Evolutionary conservation across 257 asterid genomes (phyloP).

Genomic region (Solanum neorickii): DNA sequence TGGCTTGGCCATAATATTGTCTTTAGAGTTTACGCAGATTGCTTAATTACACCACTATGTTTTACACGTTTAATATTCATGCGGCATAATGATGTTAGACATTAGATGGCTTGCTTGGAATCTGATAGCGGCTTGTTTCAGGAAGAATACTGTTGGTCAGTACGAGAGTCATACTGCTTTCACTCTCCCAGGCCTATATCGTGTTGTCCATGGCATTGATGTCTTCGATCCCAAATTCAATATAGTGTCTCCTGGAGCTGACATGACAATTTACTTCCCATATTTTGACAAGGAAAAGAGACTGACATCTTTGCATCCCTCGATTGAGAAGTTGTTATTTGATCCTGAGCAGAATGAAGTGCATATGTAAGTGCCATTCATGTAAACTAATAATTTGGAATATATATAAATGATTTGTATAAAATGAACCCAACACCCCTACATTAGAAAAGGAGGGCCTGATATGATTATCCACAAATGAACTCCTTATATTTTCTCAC

Average conservation of each 20-base stretch:
- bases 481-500: not conserved
- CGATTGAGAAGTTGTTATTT: constrained; percentile 58
- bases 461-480: not conserved
- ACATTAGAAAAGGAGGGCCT: not conserved
- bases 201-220: constrained; percentile 93
- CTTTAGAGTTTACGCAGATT: not conserved
- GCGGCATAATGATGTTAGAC: not conserved
- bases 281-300: constrained; percentile 56
- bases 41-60: not conserved
- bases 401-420: not conserved
- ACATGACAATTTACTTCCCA: constrained; percentile 71
- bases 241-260: constrained; percentile 98
- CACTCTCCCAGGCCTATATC: constrained; percentile 86
- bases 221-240: constrained; percentile 98
- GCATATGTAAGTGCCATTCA: constrained; percentile 50
- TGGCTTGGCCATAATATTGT: not conserved
- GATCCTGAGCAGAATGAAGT: constrained; percentile 77
- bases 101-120: not conserved
- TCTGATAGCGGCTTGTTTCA: constrained; percentile 14
- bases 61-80: not conserved
- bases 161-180: constrained; percentile 82
- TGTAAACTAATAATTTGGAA: not conserved
- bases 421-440: not conserved
- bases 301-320: constrained; percentile 63
- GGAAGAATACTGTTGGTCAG: constrained; percentile 90